These are phyloP conservation scores for Cystobasidiaceae sp. DNA, from an alignment of 1,284 basidiomycete species.

Conservation along the genomic window DNA sequence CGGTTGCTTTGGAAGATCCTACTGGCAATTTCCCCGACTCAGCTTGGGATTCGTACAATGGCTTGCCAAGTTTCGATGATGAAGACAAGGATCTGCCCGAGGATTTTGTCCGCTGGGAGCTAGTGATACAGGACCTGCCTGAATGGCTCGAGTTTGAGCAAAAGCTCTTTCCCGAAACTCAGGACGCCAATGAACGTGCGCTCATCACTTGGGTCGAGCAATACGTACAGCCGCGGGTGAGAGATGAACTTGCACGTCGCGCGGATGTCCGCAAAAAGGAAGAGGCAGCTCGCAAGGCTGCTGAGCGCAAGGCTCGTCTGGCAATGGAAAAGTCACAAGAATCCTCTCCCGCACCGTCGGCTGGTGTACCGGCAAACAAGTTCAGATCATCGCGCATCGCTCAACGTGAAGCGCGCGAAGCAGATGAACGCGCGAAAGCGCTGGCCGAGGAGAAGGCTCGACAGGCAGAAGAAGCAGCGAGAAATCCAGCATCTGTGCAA, in stretches of 20 bases:
- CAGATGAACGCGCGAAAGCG: constrained; percentile 15
- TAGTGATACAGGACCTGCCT: constrained; percentile 52
- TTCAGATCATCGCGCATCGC: constrained; percentile 8
- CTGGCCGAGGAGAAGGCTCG: neutral
- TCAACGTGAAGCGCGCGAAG: constrained; percentile 17
- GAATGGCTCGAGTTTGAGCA: neutral
- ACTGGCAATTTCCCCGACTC: constrained; percentile 17
- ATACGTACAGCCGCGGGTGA: constrained; percentile 57
- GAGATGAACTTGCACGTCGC: constrained; percentile 7
- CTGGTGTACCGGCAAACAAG: neutral
- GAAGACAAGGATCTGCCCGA: constrained; percentile 31
- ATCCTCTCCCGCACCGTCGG: too few species aligned
- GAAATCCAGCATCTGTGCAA: neutral
- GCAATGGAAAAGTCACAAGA: constrained; percentile 5
- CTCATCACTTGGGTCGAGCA: constrained; percentile 64
- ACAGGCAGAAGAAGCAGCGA: neutral
- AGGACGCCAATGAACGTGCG: constrained; percentile 71
- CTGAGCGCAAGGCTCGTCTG: constrained; percentile 8
- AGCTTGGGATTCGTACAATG: constrained; percentile 1
- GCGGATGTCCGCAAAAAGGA: constrained; percentile 17
- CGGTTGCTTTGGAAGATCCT: neutral
- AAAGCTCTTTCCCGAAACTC: constrained; percentile 59
- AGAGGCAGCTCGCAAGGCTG: constrained; percentile 22
- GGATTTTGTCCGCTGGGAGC: constrained; percentile 75
- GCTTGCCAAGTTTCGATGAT: constrained; percentile 1